Evolutionary conservation across 345 rosid species (phyloP).

Genomic region (Sonneratia caseolaris): DNA sequence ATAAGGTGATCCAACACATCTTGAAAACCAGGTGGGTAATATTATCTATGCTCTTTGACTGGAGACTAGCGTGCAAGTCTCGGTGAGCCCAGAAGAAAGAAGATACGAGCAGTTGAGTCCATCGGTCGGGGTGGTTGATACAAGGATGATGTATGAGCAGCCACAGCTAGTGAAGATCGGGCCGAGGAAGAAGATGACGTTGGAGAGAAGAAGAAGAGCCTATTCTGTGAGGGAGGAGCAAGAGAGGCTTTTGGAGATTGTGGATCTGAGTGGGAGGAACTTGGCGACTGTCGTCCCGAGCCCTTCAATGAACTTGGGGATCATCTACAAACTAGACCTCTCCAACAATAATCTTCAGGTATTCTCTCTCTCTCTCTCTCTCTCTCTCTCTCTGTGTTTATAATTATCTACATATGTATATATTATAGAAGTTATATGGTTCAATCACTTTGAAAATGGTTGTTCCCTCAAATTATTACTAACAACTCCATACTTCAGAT

Average conservation of each 20-base stretch:
- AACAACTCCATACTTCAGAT: background rate
- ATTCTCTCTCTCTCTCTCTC: background rate
- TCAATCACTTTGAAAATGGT: background rate
- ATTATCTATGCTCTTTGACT: too few relatives aligned
- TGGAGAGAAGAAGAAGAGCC: constrained; percentile 4
- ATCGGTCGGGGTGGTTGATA: background rate
- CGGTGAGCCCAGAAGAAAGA: background rate
- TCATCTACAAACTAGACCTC: constrained; percentile 62
- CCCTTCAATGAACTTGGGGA: constrained; percentile 42
- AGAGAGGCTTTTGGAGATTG: constrained; percentile 17
- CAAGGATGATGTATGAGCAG: constrained; percentile 29
- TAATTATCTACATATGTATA: too few relatives aligned
- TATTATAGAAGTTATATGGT: background rate
- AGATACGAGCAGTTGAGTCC: too few relatives aligned
- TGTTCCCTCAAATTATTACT: too few relatives aligned
- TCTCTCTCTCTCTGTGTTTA: background rate
- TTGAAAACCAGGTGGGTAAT: too few relatives aligned
- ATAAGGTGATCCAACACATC: too few relatives aligned
- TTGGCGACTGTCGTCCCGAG: constrained; percentile 42
- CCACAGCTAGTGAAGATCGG: constrained; percentile 17
- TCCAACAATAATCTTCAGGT: constrained; percentile 88
- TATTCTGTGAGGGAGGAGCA: constrained; percentile 16
- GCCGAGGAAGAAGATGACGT: constrained; percentile 7
- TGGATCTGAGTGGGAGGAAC: constrained; percentile 63
- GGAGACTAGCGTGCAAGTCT: too few relatives aligned